phyloP scores from a whole-genome alignment of 2,329 filamentous ascomycete genomes.

The Aspergillus sp. region DNA sequence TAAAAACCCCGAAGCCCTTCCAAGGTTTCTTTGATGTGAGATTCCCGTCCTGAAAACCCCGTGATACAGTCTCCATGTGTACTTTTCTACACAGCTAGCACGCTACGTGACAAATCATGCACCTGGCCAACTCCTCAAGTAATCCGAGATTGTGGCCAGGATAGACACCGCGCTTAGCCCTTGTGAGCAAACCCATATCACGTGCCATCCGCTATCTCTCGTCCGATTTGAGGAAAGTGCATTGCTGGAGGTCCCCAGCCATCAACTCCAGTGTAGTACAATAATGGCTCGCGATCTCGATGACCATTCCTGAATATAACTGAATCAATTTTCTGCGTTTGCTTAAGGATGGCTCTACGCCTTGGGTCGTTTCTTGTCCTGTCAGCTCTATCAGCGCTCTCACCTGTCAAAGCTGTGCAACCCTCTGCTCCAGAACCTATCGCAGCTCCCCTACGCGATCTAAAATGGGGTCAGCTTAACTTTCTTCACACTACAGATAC shows the following conservation, averaged over 20 bases:
- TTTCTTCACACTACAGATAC: slow-evolving; percentile 97
- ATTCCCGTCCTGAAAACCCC: neutral
- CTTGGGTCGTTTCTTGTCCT: slow-evolving; percentile 19
- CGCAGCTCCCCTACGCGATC: slow-evolving; percentile 77
- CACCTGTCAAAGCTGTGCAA: slow-evolving; percentile 62
- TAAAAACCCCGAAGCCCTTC: neutral
- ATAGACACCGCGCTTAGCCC: no score
- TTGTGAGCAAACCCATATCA: neutral
- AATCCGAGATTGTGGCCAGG: no score
- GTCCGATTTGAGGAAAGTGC: neutral
- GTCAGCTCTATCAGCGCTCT: slow-evolving; percentile 21
- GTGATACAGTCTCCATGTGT: neutral
- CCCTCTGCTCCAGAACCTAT: slow-evolving; percentile 79
- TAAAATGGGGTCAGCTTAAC: slow-evolving; percentile 94
- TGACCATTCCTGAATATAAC: neutral
- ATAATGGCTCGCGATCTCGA: neutral
- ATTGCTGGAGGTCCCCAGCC: neutral
- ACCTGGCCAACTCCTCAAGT: neutral
- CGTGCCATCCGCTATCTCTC: neutral
- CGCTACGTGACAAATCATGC: neutral
- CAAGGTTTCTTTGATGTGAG: neutral
- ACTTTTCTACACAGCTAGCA: neutral
- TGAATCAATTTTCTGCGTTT: neutral
- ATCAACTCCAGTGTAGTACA: neutral
- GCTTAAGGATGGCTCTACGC: slow-evolving; percentile 7